Conservation (phyloP, 495 filamentous ascomycete genomes). For the Penicillium samsonianum region DNA sequence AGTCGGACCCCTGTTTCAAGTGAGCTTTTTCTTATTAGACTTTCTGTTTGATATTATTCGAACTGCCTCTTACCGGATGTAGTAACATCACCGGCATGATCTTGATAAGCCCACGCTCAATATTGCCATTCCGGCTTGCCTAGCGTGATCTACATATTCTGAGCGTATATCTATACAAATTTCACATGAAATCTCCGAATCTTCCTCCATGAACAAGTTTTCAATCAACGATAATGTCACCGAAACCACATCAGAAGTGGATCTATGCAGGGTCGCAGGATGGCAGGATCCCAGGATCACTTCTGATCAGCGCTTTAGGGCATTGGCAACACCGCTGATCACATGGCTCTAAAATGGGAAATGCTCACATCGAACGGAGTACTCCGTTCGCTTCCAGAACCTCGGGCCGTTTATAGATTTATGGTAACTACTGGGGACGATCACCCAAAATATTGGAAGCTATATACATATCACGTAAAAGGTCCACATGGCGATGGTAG, state of each 20-base stretch:
- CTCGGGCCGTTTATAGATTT: neutral
- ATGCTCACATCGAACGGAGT: neutral
- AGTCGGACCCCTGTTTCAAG: neutral
- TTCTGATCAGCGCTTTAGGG: neutral
- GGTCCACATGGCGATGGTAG: neutral
- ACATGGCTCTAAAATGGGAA: conserved; percentile 3
- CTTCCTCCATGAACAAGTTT: neutral
- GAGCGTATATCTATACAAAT: neutral
- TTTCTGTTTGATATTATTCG: neutral
- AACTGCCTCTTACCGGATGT: neutral
- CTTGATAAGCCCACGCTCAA: neutral
- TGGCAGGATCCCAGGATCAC: neutral
- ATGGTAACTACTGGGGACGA: conserved; percentile 5
- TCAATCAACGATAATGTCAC: neutral
- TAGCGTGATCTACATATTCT: neutral
- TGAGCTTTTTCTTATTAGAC: neutral
- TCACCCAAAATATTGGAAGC: conserved; percentile 5
- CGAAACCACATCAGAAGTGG: neutral
- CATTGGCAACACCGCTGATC: neutral
- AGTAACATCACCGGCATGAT: neutral
- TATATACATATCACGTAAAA: neutral
- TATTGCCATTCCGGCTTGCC: neutral
- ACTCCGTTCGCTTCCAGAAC: neutral
- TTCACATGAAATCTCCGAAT: neutral
- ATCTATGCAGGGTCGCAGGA: neutral